Evolutionary conservation across 2,329 filamentous ascomycete species (phyloP).

Genomic region (Botrytis squamosa): DNA sequence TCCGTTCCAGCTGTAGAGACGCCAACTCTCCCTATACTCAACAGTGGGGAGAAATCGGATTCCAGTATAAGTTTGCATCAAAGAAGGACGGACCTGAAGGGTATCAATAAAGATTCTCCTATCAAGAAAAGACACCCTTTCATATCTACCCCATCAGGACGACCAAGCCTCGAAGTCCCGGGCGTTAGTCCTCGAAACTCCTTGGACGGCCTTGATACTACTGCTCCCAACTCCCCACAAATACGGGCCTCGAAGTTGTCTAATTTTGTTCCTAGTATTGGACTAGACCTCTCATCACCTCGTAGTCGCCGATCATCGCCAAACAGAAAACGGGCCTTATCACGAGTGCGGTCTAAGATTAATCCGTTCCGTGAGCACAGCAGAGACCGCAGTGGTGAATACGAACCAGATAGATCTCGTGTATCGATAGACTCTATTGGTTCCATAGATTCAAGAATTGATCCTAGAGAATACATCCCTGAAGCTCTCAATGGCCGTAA

Average conservation of each 20-base stretch:
- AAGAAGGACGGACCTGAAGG: slow-evolving; percentile 30
- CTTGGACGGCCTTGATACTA: slow-evolving; percentile 47
- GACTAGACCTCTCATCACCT: slow-evolving; percentile 61
- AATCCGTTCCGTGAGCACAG: slow-evolving; percentile 38
- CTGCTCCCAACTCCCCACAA: slow-evolving; percentile 39
- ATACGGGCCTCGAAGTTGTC: slow-evolving; percentile 27
- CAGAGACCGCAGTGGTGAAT: slow-evolving; percentile 52
- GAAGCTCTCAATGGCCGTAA: slow-evolving; percentile 25
- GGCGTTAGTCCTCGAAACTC: slow-evolving; percentile 41
- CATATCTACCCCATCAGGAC: slow-evolving; percentile 30
- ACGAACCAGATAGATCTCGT: slow-evolving; percentile 29
- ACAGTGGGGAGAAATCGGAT: slow-evolving; percentile 23
- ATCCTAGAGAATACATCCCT: slow-evolving; percentile 33
- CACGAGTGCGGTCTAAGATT: slow-evolving; percentile 43
- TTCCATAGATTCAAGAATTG: slow-evolving; percentile 14
- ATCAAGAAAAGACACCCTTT: slow-evolving; percentile 28
- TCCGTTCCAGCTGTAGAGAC: slow-evolving; percentile 26
- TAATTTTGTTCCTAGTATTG: slow-evolving; percentile 53
- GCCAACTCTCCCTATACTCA: slow-evolving; percentile 23
- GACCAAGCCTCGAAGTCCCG: slow-evolving; percentile 51
- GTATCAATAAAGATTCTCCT: slow-evolving; percentile 22
- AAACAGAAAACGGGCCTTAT: slow-evolving; percentile 53
- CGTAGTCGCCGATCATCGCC: slow-evolving; percentile 65
- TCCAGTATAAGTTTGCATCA: slow-evolving; percentile 25
- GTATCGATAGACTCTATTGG: slow-evolving; percentile 19